Evolutionary conservation across 257 asterid species (phyloP), one percentile per base, ranked within the genome.

Genomic region (Solanum paucissectum): DNA sequence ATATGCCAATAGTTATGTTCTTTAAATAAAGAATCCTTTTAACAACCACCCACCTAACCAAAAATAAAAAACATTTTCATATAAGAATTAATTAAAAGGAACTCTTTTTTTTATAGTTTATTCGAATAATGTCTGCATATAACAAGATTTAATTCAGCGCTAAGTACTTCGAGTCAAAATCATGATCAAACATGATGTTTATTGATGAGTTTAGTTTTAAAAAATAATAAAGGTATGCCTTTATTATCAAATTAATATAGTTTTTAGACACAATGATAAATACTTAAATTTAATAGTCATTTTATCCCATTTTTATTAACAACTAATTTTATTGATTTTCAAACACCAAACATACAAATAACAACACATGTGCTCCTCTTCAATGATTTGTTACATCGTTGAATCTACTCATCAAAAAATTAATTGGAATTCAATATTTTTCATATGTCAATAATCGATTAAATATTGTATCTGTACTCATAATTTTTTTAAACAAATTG

Each of bases 91-190:
- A 79, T 8, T 44, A 13, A 27, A 27, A 14, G 9, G 5, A 25
- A 7, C 3, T 40, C 4, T 25, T 1, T 0, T 7, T 25, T 79
- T 42, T 9, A 0, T 8, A 20, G 5, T 34, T 34, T 21, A 20
- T 20, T 14, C 1, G 0, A 1, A 9, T 16, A 32, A 71, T 1
- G 0, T 71, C 0, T 6, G 3, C 2, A 0, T 29, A 68, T 29
- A 4, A 29, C 4, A 71, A 71, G 0, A 7, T 16, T 69, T 7
- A 1, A 0, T 7, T 3, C 3, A 0, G 1, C 1, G 3, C 0
- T 69, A 3, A 69, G 12, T 69, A 10, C 13, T 27, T 12, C 0
- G 0, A 1, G 8, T 69, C 1, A 1, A 69, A 69, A 27, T 69
- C 3, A 32, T 6, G 6, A 69, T 32, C 3, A 2, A 69, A 32